Evolutionary conservation across 345 rosid genomes (phyloP).

Genomic region (Salix suchowensis): DNA sequence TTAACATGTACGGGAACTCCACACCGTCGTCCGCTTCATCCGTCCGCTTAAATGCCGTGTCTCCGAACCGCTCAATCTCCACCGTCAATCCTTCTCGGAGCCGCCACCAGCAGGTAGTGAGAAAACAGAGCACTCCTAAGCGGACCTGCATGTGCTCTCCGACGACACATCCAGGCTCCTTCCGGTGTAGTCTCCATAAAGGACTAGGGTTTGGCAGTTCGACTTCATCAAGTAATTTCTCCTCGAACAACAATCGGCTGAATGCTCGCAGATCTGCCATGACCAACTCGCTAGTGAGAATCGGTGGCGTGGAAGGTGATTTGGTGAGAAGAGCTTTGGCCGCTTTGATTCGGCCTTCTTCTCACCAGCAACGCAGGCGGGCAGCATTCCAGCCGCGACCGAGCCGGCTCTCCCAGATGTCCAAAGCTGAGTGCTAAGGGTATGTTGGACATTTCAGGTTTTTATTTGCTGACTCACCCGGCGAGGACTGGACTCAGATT

Average conservation of each 20-base stretch:
- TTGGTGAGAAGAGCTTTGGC: constrained; percentile 50
- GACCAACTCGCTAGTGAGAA: constrained; percentile 67
- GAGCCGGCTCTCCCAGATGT: constrained; percentile 59
- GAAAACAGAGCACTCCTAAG: constrained; percentile 31
- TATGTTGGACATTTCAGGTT: not conserved
- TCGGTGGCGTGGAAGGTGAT: constrained; percentile 68
- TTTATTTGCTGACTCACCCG: not conserved
- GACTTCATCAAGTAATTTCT: constrained; percentile 14
- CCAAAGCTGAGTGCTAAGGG: constrained; percentile 29
- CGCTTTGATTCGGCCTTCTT: constrained; percentile 51
- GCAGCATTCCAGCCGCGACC: constrained; percentile 60
- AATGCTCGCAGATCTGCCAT: constrained; percentile 69
- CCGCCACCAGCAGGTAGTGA: constrained; percentile 22
- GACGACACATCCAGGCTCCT: constrained; percentile 74
- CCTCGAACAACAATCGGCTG: constrained; percentile 43
- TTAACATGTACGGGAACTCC: constrained; percentile 27
- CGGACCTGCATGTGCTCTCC: constrained; percentile 68
- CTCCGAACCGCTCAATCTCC: constrained; percentile 51
- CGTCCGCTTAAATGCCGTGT: constrained; percentile 25
- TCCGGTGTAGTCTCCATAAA: constrained; percentile 74
- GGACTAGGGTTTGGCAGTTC: not conserved
- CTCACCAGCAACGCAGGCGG: constrained; percentile 48
- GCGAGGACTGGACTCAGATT: not conserved
- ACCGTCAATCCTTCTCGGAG: constrained; percentile 21
- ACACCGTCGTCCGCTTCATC: constrained; percentile 39